These are phyloP conservation scores for Carallia brachiata DNA, from an alignment of 345 rosid genomes.

Conservation along the genomic window DNA sequence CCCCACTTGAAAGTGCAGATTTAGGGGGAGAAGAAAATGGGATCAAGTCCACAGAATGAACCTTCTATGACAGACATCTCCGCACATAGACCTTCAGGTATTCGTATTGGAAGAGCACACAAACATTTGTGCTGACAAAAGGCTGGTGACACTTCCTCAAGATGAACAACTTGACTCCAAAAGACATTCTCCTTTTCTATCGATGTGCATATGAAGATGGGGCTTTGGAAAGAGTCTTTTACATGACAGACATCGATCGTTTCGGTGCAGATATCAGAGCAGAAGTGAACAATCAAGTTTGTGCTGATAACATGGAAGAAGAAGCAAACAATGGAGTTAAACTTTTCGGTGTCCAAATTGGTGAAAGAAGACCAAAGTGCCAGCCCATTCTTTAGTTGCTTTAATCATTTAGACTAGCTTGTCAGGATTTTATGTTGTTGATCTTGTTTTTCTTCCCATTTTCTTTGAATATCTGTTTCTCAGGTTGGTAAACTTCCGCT, in stretches of 20 bases:
- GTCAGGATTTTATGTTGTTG: too few species aligned
- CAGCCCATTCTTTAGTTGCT: too few species aligned
- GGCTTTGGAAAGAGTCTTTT: conserved; percentile 1
- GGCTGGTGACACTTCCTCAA: conserved; percentile 25
- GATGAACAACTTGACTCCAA: conserved; percentile 22
- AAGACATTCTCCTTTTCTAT: conserved; percentile 17
- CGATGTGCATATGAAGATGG: conserved; percentile 6
- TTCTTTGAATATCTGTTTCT: too few species aligned
- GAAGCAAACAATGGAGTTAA: conserved; percentile 8
- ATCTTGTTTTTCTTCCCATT: too few species aligned
- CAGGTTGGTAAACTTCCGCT: too few species aligned
- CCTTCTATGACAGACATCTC: conserved; percentile 16
- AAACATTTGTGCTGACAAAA: conserved; percentile 12
- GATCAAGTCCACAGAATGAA: background rate
- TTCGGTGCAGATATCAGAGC: background rate
- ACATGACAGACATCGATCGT: conserved; percentile 15
- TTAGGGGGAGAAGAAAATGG: background rate
- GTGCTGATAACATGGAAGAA: background rate
- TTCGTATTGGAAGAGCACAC: conserved; percentile 19
- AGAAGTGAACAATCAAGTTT: background rate
- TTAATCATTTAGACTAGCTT: too few species aligned
- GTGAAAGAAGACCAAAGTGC: background rate
- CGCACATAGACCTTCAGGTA: conserved; percentile 22
- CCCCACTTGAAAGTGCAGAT: background rate
- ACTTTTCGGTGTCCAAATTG: conserved; percentile 16